These are phyloP conservation scores for Begonia masoniana DNA, from an alignment of 306 rosid species.

Conservation along the genomic window DNA sequence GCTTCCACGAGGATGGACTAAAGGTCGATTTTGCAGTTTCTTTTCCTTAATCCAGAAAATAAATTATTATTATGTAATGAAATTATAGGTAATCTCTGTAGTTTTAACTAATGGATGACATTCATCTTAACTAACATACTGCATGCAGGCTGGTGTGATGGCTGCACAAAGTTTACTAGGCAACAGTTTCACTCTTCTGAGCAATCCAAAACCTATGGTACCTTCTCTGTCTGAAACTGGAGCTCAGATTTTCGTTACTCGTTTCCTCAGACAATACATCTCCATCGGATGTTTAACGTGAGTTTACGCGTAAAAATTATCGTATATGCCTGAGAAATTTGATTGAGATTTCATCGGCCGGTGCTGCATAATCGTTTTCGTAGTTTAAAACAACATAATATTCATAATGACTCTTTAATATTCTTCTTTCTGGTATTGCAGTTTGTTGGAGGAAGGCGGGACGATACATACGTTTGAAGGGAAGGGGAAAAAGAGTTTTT, in stretches of 20 bases:
- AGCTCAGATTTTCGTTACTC: conserved; percentile 53
- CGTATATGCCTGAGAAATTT: too few species aligned
- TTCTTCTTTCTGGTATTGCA: conserved; percentile 17
- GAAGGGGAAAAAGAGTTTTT: conserved; percentile 24
- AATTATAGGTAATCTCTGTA: too few species aligned
- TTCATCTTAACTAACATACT: conserved; percentile 1
- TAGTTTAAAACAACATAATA: too few species aligned
- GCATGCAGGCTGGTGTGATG: conserved; percentile 66
- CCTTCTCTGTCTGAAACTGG: conserved; percentile 69
- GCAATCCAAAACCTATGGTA: conserved; percentile 80
- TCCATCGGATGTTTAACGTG: conserved; percentile 66
- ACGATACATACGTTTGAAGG: conserved; percentile 72
- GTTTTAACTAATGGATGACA: too few species aligned
- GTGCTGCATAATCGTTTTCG: too few species aligned
- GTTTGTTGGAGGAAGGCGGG: conserved; percentile 88
- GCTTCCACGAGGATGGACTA: conserved; percentile 92
- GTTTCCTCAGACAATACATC: conserved; percentile 47
- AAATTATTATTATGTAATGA: not conserved
- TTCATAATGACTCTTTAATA: not conserved
- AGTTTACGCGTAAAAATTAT: conserved; percentile 15
- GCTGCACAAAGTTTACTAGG: conserved; percentile 69
- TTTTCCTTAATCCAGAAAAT: not conserved
- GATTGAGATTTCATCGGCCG: too few species aligned
- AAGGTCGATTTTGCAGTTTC: conserved; percentile 30
- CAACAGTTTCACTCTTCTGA: conserved; percentile 28